Evolutionary conservation across 2,329 filamentous ascomycete genomes (phyloP), one percentile per base, ranked within the genome.

Genomic region (Zopfia rhizophila): DNA sequence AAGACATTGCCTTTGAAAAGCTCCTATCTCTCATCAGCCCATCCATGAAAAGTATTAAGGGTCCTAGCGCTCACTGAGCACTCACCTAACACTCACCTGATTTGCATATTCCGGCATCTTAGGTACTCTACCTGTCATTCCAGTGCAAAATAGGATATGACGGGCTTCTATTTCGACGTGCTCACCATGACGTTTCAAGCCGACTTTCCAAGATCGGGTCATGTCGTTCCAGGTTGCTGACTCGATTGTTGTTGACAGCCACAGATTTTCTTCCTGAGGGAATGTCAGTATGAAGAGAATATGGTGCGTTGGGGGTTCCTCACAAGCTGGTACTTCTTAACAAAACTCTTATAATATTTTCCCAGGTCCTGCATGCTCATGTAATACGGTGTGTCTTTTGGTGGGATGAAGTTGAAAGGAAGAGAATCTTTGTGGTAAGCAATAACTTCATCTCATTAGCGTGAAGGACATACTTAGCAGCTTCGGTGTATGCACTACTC

Each of bases 191-290:
- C n/a, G 46, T 45, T 25, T 46, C 6, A 68, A 13, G 13, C 56
- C 40, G 10, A 69, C 16, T 5, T 55, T 66, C 72, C 72, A 75
- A 10, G 39, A 42, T 7, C 54, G 38, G 7, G 32, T 48, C 0
- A 39, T 19, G 1, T 65, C 45, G 23, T 70, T 60, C 64, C 66
- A 73, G 5, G 35, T 40, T 1, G 66, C 68, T 7, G 53, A 49
- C 5, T 60, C 49, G 4, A 72, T 51, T 2, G 47, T 45, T 0
- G 65, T 66, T 5, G 51, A 59, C 4, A 60, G n/a, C n/a, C n/a
- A n/a, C n/a, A n/a, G n/a, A n/a, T n/a, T n/a, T n/a, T n/a, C n/a
- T n/a, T n/a, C n/a, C n/a, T n/a, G n/a, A n/a, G n/a, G n/a, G n/a
- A n/a, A n/a, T n/a, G n/a, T n/a, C n/a, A n/a, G n/a, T n/a, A n/a